Base-by-base conservation (phyloP, 305 asterid species). In the Lippia alba region DNA sequence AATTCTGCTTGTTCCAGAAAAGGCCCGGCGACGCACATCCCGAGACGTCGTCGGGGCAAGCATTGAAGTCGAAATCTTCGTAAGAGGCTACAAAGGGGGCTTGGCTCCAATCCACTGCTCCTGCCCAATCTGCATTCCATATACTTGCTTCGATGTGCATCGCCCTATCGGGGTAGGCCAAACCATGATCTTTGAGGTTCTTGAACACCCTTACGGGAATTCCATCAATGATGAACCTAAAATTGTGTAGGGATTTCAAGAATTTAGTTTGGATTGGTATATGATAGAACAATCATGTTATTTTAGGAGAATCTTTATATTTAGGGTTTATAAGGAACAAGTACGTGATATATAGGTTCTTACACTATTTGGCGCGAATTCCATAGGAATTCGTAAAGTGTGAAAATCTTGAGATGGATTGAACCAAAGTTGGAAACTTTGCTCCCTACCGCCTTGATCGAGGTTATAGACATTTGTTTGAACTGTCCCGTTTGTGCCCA, bases 361-460 rank as follows among this genome's bases (percentile, higher is more conserved):
- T 73, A 85, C 88, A 78, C 81, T 16, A 84, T 76, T 6, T 78
- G 87, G 8, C n/a, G 55, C 1, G 78, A 51, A 77, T 80, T 86
- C 92, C 90, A 89, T 0, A 86, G 75, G 56, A 88, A 32, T 16
- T 72, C 75, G 1, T 84, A 86, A 86, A 12, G 80, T 46, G 40
- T 88, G 92, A 61, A 82, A 88, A 75, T 76, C 81, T 50, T 69
- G 15, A 0, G 92, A 78, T 1, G 95, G 95, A 73, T 88, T 80
- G 34, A 86, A 88, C 82, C 86, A 79, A 30, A 88, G 92, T 0
- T 59, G 68, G 74, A 86, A 86, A 4, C 74, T 68, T 67, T 88
- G 84, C 20, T 89, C 87, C 66, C 92, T 72, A 50, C 75, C 70
- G 4, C 91, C 87, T 6, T 1, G 46, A 41, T 86, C 94, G n/a